phyloP scores from a whole-genome alignment of 441 rosid genomes.

The Brassica balearica region DNA sequence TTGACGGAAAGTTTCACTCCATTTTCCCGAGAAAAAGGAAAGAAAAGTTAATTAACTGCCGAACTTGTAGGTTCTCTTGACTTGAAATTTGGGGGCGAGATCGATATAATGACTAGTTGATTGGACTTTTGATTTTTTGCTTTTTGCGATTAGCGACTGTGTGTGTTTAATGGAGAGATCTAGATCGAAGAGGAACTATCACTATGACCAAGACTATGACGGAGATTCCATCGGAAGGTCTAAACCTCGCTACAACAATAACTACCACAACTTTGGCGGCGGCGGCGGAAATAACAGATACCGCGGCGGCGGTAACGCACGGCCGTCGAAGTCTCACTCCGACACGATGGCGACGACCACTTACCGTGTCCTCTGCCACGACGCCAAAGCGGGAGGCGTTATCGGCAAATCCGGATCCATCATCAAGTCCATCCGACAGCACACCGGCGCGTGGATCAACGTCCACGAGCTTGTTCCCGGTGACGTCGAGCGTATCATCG shows the following conservation, averaged over 20 bases:
- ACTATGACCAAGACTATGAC: slow-evolving; percentile 88
- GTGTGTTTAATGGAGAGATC: slow-evolving; percentile 76
- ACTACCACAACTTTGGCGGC: slow-evolving; percentile 64
- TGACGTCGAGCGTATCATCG: slow-evolving; percentile 90
- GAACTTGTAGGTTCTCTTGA: slow-evolving; percentile 11
- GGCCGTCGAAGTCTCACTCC: slow-evolving; percentile 45
- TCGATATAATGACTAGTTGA: slow-evolving; percentile 5
- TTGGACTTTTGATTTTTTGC: slow-evolving; percentile 13
- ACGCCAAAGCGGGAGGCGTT: slow-evolving; percentile 89
- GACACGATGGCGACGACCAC: slow-evolving; percentile 79
- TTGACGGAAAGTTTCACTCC: not conserved
- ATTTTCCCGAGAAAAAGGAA: slow-evolving; percentile 12
- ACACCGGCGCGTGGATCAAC: slow-evolving; percentile 96
- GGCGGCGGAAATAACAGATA: slow-evolving; percentile 37
- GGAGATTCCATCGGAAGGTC: slow-evolving; percentile 66
- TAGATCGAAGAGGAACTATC: slow-evolving; percentile 92
- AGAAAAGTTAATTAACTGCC: slow-evolving; percentile 1
- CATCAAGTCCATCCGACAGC: slow-evolving; percentile 85
- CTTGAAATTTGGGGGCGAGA: slow-evolving; percentile 26
- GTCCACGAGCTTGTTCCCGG: slow-evolving; percentile 90
- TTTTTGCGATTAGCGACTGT: not conserved
- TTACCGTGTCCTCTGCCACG: slow-evolving; percentile 90
- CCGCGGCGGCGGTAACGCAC: slow-evolving; percentile 43
- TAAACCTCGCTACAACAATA: slow-evolving; percentile 75
- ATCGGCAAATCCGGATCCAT: slow-evolving; percentile 92